Percentiles rank a stretch among this genome's conserved stretches.
Conservation (phyloP, 768 basidiomycete species). For the Leucocoprinus sp. region DNA sequence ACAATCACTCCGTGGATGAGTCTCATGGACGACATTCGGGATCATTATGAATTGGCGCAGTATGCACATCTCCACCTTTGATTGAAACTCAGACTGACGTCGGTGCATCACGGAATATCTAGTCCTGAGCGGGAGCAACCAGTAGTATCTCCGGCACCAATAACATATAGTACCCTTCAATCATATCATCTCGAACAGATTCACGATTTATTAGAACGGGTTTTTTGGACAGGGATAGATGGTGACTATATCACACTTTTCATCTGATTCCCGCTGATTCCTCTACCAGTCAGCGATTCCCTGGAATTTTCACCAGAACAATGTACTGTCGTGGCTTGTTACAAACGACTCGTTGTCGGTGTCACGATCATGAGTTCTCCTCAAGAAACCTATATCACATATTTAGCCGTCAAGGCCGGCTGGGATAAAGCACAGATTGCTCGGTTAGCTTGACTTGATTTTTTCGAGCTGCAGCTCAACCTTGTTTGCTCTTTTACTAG, state of each 20-base stretch:
- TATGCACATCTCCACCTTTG: conserved; percentile 25
- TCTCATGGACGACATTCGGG: conserved; percentile 64
- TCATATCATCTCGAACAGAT: conserved; percentile 56
- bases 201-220: conserved; percentile 57
- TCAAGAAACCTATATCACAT: conserved; percentile 76
- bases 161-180: conserved; percentile 56
- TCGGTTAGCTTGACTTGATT: conserved; percentile 33
- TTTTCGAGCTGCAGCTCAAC: neutral
- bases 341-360: conserved; percentile 66
- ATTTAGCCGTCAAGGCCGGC: conserved; percentile 67
- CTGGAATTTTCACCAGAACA: conserved; percentile 61
- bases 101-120: conserved; percentile 1
- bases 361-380: conserved; percentile 71
- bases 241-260: conserved; percentile 30
- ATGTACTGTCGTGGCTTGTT: conserved; percentile 69
- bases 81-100: neutral
- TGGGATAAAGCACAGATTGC: conserved; percentile 80
- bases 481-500: conserved; percentile 28
- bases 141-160: conserved; percentile 38
- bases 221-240: conserved; percentile 74
- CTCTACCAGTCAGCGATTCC: conserved; percentile 53
- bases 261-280: conserved; percentile 5
- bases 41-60: conserved; percentile 58
- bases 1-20: conserved; percentile 64
- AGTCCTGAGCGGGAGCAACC: conserved; percentile 51